phyloP scores from a whole-genome alignment of 2,329 filamentous ascomycete species.

The Colletotrichum lini region DNA sequence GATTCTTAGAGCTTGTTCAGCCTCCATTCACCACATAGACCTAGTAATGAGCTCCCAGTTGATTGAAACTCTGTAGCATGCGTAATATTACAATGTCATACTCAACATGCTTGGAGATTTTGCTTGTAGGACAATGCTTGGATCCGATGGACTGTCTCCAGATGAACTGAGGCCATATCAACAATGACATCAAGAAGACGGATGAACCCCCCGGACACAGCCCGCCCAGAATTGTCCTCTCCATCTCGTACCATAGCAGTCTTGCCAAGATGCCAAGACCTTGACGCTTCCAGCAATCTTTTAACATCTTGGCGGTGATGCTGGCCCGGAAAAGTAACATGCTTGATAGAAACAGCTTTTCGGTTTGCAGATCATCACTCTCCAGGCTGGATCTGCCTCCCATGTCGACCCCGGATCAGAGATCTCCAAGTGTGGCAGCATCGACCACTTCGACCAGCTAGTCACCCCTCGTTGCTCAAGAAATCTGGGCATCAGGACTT shows the following conservation, averaged over 20 bases:
- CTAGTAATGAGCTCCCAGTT: neutral
- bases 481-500: neutral
- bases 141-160: neutral
- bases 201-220: neutral
- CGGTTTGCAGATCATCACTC: neutral
- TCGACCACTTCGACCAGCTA: neutral
- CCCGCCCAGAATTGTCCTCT: neutral
- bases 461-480: neutral
- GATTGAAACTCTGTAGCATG: neutral
- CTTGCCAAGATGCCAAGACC: neutral
- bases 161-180: neutral
- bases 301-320: neutral
- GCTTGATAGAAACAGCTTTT: neutral
- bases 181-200: neutral
- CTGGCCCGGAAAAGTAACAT: neutral
- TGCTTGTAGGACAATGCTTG: neutral
- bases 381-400: neutral
- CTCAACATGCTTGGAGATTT: neutral
- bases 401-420: too few species aligned
- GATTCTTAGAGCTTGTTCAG: neutral
- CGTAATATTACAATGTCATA: neutral
- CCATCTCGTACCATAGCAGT: too few species aligned
- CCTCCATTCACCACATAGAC: too few species aligned
- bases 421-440: neutral
- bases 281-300: neutral